Evolutionary conservation across 805 yeast genomes (phyloP), one percentile per base, ranked within the genome.

Genomic region (Candida saitoana): DNA sequence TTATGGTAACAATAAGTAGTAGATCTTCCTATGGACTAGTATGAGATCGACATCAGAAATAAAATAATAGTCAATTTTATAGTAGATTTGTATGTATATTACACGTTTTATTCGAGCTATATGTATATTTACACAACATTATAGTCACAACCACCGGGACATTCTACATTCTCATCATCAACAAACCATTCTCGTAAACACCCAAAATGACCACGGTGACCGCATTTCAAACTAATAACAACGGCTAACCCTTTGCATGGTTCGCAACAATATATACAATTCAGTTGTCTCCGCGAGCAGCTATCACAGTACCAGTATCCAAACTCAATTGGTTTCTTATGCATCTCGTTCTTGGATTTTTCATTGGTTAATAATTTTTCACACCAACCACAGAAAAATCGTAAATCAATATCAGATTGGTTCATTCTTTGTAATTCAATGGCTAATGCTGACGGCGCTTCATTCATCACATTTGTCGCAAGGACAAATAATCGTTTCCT

Each of bases 271-370:
- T 82, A 77, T 19, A 82, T 72, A 60, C 97, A 90, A n/a, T 80
- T 74, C 44, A 79, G 82, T 46, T 79, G 80, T 12, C 67, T 66
- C 39, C 63, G 67, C 8, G 71, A 63, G 59, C 97, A 90, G 17
- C 69, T 71, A 40, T 80, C 87, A 63, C 97, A 90, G 59, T 82
- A 86, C 96, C 96, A 89, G 51, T 74, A 81, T 1, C 95, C 96
- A 52, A 79, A 77, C 27, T 58, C 60, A 17, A 51, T 57, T 2
- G 20, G 33, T 27, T 46, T 45, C 9, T 46, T 42, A 12, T 44
- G 44, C 15, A 45, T 44, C 32, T 59, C 67, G 14, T 62, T 66
- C 51, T 78, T 80, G 3, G 80, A 67, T 4, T 53, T 50, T 48
- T 82, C 89, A 58, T 84, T 84, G 7, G 76, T 56, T 6, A 85